Conservation (phyloP, 352 stramenopile species). For the Globisporangium spiculum region DNA sequence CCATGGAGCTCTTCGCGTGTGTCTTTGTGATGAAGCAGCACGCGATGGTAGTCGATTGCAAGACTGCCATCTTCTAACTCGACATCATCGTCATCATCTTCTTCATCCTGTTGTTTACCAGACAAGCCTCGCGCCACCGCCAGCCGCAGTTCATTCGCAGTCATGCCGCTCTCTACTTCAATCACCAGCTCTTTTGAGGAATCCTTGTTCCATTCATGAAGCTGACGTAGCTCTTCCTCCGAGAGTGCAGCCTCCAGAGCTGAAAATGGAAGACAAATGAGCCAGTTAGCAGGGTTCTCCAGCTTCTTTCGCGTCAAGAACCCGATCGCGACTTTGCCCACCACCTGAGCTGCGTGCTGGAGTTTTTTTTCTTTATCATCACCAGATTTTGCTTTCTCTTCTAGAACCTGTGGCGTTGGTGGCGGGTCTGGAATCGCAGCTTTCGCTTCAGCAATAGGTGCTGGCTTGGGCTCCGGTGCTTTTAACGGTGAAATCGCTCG, state of each 20-base stretch:
- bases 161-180: slow-evolving; percentile 48
- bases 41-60: slow-evolving; percentile 33
- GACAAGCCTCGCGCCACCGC: slow-evolving; percentile 42
- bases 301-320: slow-evolving; percentile 40
- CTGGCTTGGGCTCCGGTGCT: slow-evolving; percentile 3
- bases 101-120: background rate
- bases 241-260: slow-evolving; percentile 33
- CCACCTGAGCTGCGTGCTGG: slow-evolving; percentile 36
- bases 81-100: background rate
- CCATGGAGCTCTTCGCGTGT: slow-evolving; percentile 28
- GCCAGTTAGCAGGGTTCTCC: slow-evolving; percentile 48
- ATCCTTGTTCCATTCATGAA: slow-evolving; percentile 10
- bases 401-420: background rate
- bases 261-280: slow-evolving; percentile 33
- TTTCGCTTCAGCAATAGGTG: background rate
- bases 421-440: background rate
- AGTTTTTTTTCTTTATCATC: slow-evolving; percentile 18
- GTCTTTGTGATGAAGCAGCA: slow-evolving; percentile 30
- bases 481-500: background rate
- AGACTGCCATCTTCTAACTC: background rate
- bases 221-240: slow-evolving; percentile 24
- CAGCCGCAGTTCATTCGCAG: slow-evolving; percentile 53
- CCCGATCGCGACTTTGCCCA: slow-evolving; percentile 51
- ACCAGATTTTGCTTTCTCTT: background rate
- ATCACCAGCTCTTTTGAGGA: slow-evolving; percentile 24